Evolutionary conservation across 2,329 filamentous ascomycete genomes (phyloP).

Genomic region (Basipetospora chlamydospora): DNA sequence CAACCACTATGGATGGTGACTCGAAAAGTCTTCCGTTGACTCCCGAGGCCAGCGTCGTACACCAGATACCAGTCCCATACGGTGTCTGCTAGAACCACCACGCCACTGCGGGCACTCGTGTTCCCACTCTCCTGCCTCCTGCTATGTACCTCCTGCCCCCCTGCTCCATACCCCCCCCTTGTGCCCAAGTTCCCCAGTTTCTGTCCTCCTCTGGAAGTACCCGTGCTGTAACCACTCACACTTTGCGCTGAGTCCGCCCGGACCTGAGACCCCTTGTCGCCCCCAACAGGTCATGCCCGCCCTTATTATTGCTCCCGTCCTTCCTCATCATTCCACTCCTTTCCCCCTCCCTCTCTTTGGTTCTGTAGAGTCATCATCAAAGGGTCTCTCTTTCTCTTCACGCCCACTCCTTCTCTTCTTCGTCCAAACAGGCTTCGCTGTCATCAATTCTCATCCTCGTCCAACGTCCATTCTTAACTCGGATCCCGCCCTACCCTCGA

Average conservation of each 20-base stretch:
- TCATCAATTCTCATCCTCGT: too few relatives aligned
- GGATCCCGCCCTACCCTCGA: neutral
- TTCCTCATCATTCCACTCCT: conserved; percentile 4
- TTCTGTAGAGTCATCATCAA: conserved; percentile 5
- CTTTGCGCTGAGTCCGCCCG: neutral
- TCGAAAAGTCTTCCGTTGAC: too few relatives aligned
- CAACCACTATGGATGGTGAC: neutral
- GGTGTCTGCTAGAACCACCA: too few relatives aligned
- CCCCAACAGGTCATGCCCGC: conserved; percentile 1
- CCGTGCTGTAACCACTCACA: neutral
- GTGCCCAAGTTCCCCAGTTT: conserved; percentile 6
- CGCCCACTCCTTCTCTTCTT: conserved; percentile 4
- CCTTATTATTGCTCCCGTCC: neutral
- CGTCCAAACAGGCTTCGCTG: conserved; percentile 3
- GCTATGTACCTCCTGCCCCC: conserved; percentile 1
- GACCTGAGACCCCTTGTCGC: neutral
- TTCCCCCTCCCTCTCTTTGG: conserved; percentile 4
- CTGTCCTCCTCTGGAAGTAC: too few relatives aligned
- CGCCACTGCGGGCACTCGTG: too few relatives aligned
- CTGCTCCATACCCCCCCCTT: neutral
- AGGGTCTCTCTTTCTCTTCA: conserved; percentile 6
- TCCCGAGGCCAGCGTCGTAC: too few relatives aligned
- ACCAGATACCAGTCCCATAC: too few relatives aligned
- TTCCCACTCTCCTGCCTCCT: too few relatives aligned
- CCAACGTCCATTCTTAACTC: conserved; percentile 1